phyloP scores from a whole-genome alignment of 768 basidiomycete species.

The Neoboletus subvelutipes region DNA sequence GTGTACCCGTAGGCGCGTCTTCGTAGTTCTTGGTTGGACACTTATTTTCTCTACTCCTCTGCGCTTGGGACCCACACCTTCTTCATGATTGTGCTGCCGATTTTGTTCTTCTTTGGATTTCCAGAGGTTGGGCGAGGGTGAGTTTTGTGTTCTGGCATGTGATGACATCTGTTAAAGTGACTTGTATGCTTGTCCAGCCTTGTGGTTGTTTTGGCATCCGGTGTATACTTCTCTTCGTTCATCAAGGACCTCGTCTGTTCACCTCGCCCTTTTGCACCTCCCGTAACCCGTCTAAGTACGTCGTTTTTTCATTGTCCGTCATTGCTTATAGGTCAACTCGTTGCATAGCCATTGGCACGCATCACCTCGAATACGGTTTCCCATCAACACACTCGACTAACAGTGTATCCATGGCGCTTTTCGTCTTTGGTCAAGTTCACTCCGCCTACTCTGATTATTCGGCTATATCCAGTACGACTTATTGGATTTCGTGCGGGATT shows the following conservation, averaged over 20 bases:
- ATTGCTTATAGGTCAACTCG: background rate
- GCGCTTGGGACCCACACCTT: conserved; percentile 85
- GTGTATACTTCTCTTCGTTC: conserved; percentile 86
- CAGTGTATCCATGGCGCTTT: conserved; percentile 84
- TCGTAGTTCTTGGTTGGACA: conserved; percentile 67
- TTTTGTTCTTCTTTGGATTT: conserved; percentile 87
- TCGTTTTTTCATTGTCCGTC: conserved; percentile 1
- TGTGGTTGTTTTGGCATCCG: conserved; percentile 66
- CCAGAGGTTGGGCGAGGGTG: conserved; percentile 71
- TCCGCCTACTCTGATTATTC: conserved; percentile 40
- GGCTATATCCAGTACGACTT: conserved; percentile 47
- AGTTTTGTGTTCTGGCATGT: conserved; percentile 22
- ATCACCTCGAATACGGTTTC: conserved; percentile 92
- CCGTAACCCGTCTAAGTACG: conserved; percentile 86
- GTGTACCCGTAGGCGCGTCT: conserved; percentile 42
- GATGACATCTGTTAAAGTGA: background rate
- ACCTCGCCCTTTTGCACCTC: conserved; percentile 88
- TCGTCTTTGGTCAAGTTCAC: conserved; percentile 62
- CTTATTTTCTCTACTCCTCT: conserved; percentile 82
- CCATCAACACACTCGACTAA: conserved; percentile 96
- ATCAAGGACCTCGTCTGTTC: conserved; percentile 89
- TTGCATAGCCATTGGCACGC: conserved; percentile 63
- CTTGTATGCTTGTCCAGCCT: conserved; percentile 43
- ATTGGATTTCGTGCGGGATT: conserved; percentile 40
- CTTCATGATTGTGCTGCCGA: conserved; percentile 88